Evolutionary conservation across 2,329 filamentous ascomycete genomes (phyloP), one percentile per base, ranked within the genome.

Genomic region (Albophoma yamanashiensis): DNA sequence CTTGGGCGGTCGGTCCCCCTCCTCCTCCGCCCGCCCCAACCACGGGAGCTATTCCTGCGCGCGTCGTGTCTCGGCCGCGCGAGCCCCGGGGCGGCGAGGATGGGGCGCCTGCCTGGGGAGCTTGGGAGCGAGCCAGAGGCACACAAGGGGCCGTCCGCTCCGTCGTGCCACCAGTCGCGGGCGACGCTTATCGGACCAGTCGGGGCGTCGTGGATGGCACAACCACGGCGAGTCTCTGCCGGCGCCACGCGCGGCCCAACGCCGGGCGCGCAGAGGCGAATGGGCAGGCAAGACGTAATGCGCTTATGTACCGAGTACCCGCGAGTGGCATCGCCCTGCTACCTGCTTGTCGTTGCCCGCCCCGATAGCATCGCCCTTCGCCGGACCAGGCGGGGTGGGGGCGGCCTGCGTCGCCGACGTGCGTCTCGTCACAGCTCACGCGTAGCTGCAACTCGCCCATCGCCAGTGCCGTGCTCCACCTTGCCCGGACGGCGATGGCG

Each of bases 201-300:
- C 55, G 55, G 38, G 36, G 38, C 4, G 25, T 52, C 14, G 1
- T 36, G 50, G 27, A 36, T 53, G 50, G 47, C 50, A 34, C 47
- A 52, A 36, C 14, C 15, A 20, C 47, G 25, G 47, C 47, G 47
- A 50, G 27, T 53, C 34, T 1, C 31, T 53, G 50, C 50, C 27
- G 31, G 50, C 50, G 50, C 50, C 50, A 53, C 50, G 50, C 47
- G 31, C 50, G 58, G 27, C 27, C 27, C 27, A 31, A 31, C 27
- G 27, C 27, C 27, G 27, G 27, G 27, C 27, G 27, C 3, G 5
- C 27, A 31, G 27, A 58, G 59, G 60, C 67, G 67, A 69, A 69
- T 69, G 59, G 63, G 60, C 61, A 60, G 39, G 50, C 58, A 59
- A 59, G 64, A 69, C 66, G 67, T 68, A 69, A 70, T 66, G 64